Evolutionary conservation across 78 protist species (phyloP).

Genomic region (Guillardia theta): DNA sequence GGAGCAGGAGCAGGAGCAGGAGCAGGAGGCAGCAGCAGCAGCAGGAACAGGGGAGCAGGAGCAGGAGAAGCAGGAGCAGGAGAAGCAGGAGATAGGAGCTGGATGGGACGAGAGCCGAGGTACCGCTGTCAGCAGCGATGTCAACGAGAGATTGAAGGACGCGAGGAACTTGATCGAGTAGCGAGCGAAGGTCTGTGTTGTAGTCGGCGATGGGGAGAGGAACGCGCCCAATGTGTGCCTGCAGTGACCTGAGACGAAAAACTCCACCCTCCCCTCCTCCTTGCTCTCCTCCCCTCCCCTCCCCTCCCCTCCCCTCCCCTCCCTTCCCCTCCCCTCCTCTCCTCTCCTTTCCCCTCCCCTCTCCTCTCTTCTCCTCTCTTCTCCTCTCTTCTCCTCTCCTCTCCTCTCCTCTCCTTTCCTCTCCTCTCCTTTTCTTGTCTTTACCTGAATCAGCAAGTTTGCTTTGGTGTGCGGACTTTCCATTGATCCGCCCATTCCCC

Average conservation of each 20-base stretch:
- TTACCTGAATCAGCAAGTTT: constrained; percentile 73
- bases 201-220: constrained; percentile 92
- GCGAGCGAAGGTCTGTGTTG: constrained; percentile 90
- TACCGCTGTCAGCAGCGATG: not conserved
- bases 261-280: too few relatives aligned
- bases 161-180: constrained; percentile 79
- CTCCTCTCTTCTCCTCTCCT: too few relatives aligned
- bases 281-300: not conserved
- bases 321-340: not conserved
- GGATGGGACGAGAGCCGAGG: not conserved
- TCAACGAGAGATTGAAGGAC: not conserved
- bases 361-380: too few relatives aligned
- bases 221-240: constrained; percentile 83
- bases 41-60: not conserved
- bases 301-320: not conserved
- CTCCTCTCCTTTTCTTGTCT: too few relatives aligned
- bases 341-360: not conserved
- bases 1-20: not conserved
- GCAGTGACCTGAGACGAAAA: too few relatives aligned
- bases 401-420: too few relatives aligned
- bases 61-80: not conserved
- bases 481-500: not conserved
- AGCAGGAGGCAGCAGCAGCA: not conserved
- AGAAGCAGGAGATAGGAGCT: not conserved
- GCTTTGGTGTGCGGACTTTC: constrained; percentile 90